A percentile compares a stretch with the other conserved stretches of the same genome.
phyloP scores from a whole-genome alignment of 2,329 filamentous ascomycete species.

The Huntiella decipiens region DNA sequence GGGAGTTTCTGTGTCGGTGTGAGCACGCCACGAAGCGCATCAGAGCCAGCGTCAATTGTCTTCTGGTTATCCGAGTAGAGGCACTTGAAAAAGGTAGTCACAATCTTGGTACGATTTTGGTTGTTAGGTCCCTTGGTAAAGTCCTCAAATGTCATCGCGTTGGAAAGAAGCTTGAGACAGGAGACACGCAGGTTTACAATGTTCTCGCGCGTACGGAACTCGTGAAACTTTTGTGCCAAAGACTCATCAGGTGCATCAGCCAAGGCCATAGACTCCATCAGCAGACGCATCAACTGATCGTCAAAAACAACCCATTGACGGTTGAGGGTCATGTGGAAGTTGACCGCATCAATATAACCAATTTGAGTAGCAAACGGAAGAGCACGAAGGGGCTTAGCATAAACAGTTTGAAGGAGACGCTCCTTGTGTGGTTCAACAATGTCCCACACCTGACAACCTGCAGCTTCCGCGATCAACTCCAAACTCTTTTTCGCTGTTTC shows the following conservation, averaged over 20 bases:
- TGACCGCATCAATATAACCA: slow-evolving; percentile 94
- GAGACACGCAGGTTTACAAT: slow-evolving; percentile 84
- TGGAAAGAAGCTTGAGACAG: slow-evolving; percentile 81
- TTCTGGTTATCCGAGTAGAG: slow-evolving; percentile 83
- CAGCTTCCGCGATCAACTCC: slow-evolving; percentile 59
- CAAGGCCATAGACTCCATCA: slow-evolving; percentile 84
- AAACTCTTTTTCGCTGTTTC: slow-evolving; percentile 70
- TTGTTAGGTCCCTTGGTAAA: slow-evolving; percentile 58
- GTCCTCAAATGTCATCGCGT: slow-evolving; percentile 81
- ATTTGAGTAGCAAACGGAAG: slow-evolving; percentile 91
- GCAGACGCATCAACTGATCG: slow-evolving; percentile 69
- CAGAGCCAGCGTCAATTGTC: slow-evolving; percentile 85
- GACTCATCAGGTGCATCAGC: slow-evolving; percentile 91
- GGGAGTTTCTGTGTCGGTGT: slow-evolving; percentile 79
- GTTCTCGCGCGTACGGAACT: slow-evolving; percentile 87
- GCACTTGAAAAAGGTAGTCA: slow-evolving; percentile 94
- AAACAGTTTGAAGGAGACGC: slow-evolving; percentile 74
- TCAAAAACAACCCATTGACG: slow-evolving; percentile 82
- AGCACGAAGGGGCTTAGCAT: slow-evolving; percentile 81
- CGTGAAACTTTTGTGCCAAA: slow-evolving; percentile 75
- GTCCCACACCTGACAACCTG: slow-evolving; percentile 66
- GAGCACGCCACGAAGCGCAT: slow-evolving; percentile 72
- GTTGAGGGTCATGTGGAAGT: slow-evolving; percentile 80
- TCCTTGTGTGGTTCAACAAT: slow-evolving; percentile 81
- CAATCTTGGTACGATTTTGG: slow-evolving; percentile 49